Percentiles rank a stretch among this genome's conserved stretches.
Conservation (phyloP, 306 rosid genomes). For the Morella rubra region DNA sequence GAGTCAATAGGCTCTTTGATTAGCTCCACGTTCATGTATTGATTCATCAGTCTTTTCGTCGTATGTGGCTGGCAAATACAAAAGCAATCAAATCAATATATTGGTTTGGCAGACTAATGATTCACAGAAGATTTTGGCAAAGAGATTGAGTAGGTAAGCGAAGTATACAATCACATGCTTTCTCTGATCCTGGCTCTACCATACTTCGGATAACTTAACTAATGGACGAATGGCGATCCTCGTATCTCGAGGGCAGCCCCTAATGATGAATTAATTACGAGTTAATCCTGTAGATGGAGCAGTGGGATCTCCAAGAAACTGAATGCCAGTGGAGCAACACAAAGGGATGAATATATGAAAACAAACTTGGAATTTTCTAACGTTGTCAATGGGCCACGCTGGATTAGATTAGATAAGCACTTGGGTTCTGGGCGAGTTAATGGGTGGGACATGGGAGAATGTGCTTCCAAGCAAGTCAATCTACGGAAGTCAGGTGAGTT, state of each 20-base stretch:
- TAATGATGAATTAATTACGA: conserved; percentile 6
- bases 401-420: conserved; percentile 13
- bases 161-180: conserved; percentile 58
- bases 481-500: not conserved
- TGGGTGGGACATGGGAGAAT: conserved; percentile 25
- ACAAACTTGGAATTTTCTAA: not conserved
- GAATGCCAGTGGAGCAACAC: conserved; percentile 22
- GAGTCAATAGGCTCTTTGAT: no score
- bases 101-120: not conserved
- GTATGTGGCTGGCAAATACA: not conserved
- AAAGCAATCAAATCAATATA: not conserved
- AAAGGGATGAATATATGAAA: conserved; percentile 16
- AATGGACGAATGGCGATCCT: conserved; percentile 30
- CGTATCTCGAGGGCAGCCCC: conserved; percentile 38
- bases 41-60: not conserved
- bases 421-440: not conserved
- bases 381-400: not conserved
- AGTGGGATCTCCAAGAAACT: conserved; percentile 13
- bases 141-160: conserved; percentile 41
- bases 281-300: conserved; percentile 3
- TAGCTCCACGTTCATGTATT: no score
- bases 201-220: conserved; percentile 23
- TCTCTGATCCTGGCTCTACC: conserved; percentile 8
- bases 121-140: conserved; percentile 8
- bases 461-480: conserved; percentile 33